A percentile compares a stretch with the other conserved stretches of the same genome.
These are phyloP conservation scores for Durio zibethinus DNA, from an alignment of 345 rosid genomes.

Conservation along the genomic window DNA sequence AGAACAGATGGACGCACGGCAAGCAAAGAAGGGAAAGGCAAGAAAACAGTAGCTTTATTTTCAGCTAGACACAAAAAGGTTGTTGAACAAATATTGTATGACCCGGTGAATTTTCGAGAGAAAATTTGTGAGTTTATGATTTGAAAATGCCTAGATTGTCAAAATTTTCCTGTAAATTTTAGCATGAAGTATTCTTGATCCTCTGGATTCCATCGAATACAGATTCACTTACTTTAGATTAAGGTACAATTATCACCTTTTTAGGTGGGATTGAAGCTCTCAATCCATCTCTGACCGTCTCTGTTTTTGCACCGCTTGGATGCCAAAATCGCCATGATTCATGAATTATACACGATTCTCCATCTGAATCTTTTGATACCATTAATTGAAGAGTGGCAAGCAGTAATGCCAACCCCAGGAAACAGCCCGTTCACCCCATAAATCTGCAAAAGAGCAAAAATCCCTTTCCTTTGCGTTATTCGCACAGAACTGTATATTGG, in stretches of 20 bases:
- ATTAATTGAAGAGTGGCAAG: neutral
- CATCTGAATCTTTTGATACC: neutral
- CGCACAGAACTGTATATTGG: neutral
- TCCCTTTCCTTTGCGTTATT: neutral
- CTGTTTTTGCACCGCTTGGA: neutral
- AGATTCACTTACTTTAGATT: neutral
- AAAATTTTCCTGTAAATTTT: neutral
- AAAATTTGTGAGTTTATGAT: constrained; percentile 3
- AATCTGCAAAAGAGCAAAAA: neutral
- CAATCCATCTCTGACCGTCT: neutral
- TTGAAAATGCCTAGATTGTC: neutral
- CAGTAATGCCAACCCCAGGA: neutral
- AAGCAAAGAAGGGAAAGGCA: constrained; percentile 85
- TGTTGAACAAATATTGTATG: neutral
- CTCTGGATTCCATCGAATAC: neutral
- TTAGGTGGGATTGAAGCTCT: neutral
- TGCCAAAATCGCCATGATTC: neutral
- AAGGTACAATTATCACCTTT: neutral
- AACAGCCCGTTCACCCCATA: neutral
- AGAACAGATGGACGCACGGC: constrained; percentile 68
- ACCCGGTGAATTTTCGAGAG: neutral
- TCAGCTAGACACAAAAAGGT: neutral
- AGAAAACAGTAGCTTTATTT: constrained; percentile 60
- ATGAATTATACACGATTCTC: neutral
- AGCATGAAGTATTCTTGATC: neutral